Base-by-base conservation (phyloP, 225 moss, liverwort and hornwort genomes). In the Pseudoscleropodium purum region DNA sequence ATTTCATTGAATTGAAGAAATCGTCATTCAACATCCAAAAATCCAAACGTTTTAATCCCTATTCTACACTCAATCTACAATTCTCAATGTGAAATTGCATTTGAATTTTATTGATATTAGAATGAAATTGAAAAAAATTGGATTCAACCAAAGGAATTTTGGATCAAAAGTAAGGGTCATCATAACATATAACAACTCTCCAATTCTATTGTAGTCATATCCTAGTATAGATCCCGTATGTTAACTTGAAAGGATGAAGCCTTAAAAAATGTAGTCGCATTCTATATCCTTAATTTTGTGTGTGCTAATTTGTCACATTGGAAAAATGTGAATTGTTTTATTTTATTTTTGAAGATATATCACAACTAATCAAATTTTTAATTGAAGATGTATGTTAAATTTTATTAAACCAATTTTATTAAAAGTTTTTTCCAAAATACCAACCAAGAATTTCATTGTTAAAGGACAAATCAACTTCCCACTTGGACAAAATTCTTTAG, bases 401-500 rank as follows among this genome's bases (percentile, higher is more conserved):
- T 47, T 47, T 47, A 47, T 8, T 47, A 47, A 47, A 47, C 47
- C 47, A 47, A 47, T 47, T 47, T 47, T 47, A 47, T 47, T 47
- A 7, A 7, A 13, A 51, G 9, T 4, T 10, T 10, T 10, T 70
- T 73, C 5, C 3, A 10, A 73, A 43, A 27, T 73, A 43, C 5
- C 8, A 41, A 70, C 3, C 11, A 36, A 67, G 11, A 70, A 70
- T 39, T 9, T 15, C 43, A 47, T 10, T 10, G 41, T 25, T 41
- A 41, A 72, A 30, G 1, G 47, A 31, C 18, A 47, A 30, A 17
- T 47, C 6, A 47, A 47, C 17, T 30, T 31, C 0, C 0, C 0
- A 0, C 3, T 30, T 30, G 1, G 4, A 49, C 2, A 33, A 49
- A 45, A 0, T 49, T 49, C 20, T 75, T 75, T 11, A 12, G 2